These are phyloP conservation scores for Citrullus colocynthis DNA, from an alignment of 306 rosid genomes.

Conservation along the genomic window DNA sequence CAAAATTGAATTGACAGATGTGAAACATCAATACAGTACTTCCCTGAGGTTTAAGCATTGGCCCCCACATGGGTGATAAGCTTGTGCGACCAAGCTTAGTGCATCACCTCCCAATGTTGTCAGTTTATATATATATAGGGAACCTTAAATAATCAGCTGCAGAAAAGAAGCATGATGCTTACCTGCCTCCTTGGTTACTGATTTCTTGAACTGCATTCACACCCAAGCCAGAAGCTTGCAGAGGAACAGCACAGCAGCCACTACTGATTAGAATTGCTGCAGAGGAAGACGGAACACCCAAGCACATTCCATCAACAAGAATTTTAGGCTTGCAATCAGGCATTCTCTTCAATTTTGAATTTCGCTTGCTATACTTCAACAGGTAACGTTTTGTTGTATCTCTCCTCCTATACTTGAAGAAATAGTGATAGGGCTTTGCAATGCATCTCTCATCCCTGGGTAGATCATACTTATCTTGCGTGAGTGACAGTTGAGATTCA, in stretches of 20 bases:
- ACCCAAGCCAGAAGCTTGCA: constrained; percentile 1
- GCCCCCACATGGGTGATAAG: too few relatives aligned
- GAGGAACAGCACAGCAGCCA: constrained; percentile 2
- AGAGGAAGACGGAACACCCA: constrained; percentile 2
- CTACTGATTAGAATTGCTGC: neutral
- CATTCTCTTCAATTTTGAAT: neutral
- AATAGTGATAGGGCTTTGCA: constrained; percentile 19
- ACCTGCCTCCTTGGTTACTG: constrained; percentile 5
- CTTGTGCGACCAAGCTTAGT: too few relatives aligned
- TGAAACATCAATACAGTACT: neutral
- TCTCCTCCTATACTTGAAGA: constrained; percentile 20
- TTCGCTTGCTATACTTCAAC: constrained; percentile 45
- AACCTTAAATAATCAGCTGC: neutral
- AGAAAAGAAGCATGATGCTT: neutral
- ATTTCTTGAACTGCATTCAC: constrained; percentile 3
- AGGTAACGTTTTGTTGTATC: constrained; percentile 16
- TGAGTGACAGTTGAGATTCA: constrained; percentile 17
- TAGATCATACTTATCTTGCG: constrained; percentile 16
- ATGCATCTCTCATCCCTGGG: constrained; percentile 14
- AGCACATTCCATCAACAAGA: constrained; percentile 6
- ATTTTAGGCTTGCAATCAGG: constrained; percentile 2
- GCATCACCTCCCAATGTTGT: neutral
- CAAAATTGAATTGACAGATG: neutral
- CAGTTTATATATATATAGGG: neutral
- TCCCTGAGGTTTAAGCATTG: neutral